Conservation (phyloP, 805 yeast genomes). For the Lipomyces sp. region DNA sequence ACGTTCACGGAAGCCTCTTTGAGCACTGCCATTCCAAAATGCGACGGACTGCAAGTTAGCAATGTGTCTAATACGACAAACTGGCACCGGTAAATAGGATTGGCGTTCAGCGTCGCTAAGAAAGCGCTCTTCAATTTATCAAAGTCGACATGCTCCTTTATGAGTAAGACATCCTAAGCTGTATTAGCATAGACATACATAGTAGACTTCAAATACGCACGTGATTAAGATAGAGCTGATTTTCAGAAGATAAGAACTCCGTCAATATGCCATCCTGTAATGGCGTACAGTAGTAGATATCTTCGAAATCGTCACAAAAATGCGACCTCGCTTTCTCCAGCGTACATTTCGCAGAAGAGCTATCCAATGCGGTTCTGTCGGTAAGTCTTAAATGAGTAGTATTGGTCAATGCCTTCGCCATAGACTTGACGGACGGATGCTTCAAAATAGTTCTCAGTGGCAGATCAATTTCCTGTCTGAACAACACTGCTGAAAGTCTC, state of each 20-base stretch:
- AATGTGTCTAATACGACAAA: constrained; percentile 13
- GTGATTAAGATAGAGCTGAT: constrained; percentile 25
- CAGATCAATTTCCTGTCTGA: constrained; percentile 14
- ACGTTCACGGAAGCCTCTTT: constrained; percentile 1
- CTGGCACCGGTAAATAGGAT: constrained; percentile 20
- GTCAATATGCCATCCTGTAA: constrained; percentile 38
- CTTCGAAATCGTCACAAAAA: constrained; percentile 8
- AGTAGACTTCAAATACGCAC: constrained; percentile 16
- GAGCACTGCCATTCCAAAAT: constrained; percentile 20
- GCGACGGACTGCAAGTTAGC: background rate
- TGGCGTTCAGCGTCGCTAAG: constrained; percentile 12
- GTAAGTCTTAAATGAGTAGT: background rate
- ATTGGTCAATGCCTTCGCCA: constrained; percentile 14
- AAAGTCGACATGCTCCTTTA: constrained; percentile 21
- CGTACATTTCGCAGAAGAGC: background rate
- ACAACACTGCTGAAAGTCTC: constrained; percentile 27
- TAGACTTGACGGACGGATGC: constrained; percentile 22
- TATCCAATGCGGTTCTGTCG: background rate
- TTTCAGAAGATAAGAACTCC: constrained; percentile 21
- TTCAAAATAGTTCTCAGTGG: constrained; percentile 27
- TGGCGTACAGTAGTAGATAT: constrained; percentile 36
- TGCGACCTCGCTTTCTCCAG: background rate
- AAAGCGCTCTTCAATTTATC: constrained; percentile 26
- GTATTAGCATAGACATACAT: background rate
- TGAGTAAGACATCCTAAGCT: constrained; percentile 22